phyloP scores from a whole-genome alignment of 2,329 filamentous ascomycete species.

The Alternaria incomplexa region DNA sequence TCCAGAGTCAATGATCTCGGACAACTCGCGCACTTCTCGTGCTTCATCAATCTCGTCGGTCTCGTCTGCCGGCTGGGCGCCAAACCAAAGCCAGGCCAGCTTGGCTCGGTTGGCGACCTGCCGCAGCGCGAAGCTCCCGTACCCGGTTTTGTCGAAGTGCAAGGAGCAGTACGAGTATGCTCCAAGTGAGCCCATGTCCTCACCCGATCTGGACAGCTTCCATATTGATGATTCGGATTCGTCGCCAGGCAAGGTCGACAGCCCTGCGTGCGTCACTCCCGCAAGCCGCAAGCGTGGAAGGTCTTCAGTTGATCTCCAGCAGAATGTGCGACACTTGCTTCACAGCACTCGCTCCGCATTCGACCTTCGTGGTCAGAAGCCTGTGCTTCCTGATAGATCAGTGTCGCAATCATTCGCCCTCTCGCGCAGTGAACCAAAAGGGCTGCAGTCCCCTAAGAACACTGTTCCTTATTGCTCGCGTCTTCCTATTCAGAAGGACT shows the following conservation, averaged over 20 bases:
- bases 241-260: constrained; percentile 34
- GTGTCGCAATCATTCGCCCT: constrained; percentile 43
- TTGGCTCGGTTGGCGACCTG: constrained; percentile 61
- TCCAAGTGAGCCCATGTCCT: constrained; percentile 46
- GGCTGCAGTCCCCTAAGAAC: constrained; percentile 48
- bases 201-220: constrained; percentile 53
- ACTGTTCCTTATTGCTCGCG: constrained; percentile 49
- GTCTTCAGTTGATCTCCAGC: constrained; percentile 67
- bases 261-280: constrained; percentile 28
- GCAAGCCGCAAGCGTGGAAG: constrained; percentile 64
- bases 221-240: constrained; percentile 56
- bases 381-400: constrained; percentile 46
- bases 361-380: constrained; percentile 44
- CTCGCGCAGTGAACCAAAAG: constrained; percentile 39
- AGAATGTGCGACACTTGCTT: constrained; percentile 71
- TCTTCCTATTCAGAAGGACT: constrained; percentile 54
- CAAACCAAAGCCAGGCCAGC: constrained; percentile 56
- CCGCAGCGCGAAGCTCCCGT: constrained; percentile 56
- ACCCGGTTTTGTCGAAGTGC: constrained; percentile 46
- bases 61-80: constrained; percentile 59
- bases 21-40: constrained; percentile 62
- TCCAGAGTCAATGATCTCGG: constrained; percentile 70
- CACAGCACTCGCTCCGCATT: constrained; percentile 46
- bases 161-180: constrained; percentile 44
- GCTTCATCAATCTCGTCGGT: constrained; percentile 62